Percentiles rank a stretch among this genome's conserved stretches.
Conservation (phyloP, 108 stramenopile genomes). For the Conticribra guillardii region DNA sequence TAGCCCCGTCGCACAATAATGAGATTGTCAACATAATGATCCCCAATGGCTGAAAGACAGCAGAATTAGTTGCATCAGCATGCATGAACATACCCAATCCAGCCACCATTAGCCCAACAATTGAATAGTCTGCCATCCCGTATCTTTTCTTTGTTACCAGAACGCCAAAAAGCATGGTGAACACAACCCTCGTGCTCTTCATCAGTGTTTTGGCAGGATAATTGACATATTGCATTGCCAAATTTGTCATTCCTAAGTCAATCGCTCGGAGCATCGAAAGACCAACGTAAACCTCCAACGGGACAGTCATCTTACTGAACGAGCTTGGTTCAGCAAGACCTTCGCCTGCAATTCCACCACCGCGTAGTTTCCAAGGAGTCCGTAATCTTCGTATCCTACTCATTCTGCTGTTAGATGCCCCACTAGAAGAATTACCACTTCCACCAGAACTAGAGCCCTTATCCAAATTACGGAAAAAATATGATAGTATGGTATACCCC, state of each 20-base stretch:
- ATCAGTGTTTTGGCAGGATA: conserved; percentile 93
- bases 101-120: conserved; percentile 82
- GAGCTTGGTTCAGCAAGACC: conserved; percentile 15
- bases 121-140: conserved; percentile 63
- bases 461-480: conserved; percentile 45
- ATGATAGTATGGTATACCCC: conserved; percentile 76
- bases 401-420: not conserved
- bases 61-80: conserved; percentile 79
- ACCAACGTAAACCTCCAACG: conserved; percentile 72
- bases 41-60: conserved; percentile 81
- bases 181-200: conserved; percentile 83
- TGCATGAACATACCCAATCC: conserved; percentile 90
- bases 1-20: conserved; percentile 85
- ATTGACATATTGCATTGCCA: conserved; percentile 92
- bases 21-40: conserved; percentile 84
- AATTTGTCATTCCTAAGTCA: conserved; percentile 88
- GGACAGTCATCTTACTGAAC: conserved; percentile 41
- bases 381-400: conserved; percentile 26
- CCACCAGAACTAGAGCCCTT: not conserved
- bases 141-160: conserved; percentile 74
- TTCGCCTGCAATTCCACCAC: conserved; percentile 49
- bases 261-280: conserved; percentile 80
- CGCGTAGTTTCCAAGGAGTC: conserved; percentile 18
- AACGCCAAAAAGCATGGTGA: conserved; percentile 91
- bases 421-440: not conserved